Evolutionary conservation across 164 flowering plant genomes (phyloP).

Genomic region (Aristolochia contorta): DNA sequence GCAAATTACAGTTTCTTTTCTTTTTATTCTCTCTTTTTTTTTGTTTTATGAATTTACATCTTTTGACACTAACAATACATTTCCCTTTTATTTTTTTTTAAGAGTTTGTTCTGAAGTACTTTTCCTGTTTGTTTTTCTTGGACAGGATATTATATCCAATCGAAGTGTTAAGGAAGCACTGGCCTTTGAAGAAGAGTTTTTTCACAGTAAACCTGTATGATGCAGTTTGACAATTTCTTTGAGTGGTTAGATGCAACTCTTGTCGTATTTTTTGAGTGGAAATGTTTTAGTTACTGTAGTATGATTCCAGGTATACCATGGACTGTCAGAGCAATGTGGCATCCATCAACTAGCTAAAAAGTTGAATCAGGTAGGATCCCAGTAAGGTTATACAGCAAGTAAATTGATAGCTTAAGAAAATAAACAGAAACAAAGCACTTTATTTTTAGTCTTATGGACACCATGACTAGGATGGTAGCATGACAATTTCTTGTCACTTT

Average conservation of each 20-base stretch:
- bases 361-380: conserved; percentile 64
- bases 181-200: conserved; percentile 78
- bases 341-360: conserved; percentile 83
- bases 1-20: neutral
- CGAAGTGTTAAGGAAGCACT: conserved; percentile 86
- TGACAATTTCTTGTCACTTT: too few species aligned
- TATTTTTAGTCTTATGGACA: neutral
- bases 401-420: too few species aligned
- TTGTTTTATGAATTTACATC: neutral
- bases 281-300: neutral
- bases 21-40: neutral
- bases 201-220: conserved; percentile 73
- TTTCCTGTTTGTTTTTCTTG: neutral
- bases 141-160: conserved; percentile 71
- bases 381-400: too few species aligned
- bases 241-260: too few species aligned
- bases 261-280: too few species aligned
- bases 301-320: conserved; percentile 55
- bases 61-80: neutral
- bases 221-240: too few species aligned
- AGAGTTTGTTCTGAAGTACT: too few species aligned
- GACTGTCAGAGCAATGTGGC: conserved; percentile 81
- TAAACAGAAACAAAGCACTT: too few species aligned
- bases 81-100: too few species aligned
- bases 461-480: neutral